Percentiles rank a stretch among this genome's conserved stretches.
Evolutionary conservation across 2,329 filamentous ascomycete genomes (phyloP).

Genomic region (Aspergillus sp.): DNA sequence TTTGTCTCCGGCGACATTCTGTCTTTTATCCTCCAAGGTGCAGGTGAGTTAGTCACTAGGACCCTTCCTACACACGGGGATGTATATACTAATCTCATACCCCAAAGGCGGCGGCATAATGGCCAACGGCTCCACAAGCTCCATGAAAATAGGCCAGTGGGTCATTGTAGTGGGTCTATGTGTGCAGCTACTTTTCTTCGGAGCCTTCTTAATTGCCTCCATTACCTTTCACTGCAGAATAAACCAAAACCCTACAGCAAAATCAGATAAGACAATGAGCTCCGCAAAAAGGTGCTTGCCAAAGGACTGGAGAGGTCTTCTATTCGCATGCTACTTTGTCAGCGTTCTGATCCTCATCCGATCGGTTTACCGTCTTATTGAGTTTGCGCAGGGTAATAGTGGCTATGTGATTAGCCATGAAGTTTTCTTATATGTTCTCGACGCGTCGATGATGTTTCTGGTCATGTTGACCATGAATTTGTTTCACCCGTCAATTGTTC

Average conservation of each 20-base stretch:
- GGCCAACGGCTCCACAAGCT: not conserved
- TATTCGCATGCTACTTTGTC: not conserved
- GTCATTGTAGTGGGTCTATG: slow-evolving; percentile 3
- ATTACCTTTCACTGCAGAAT: slow-evolving; percentile 1
- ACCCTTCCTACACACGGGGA: not conserved
- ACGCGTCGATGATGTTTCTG: slow-evolving; percentile 10
- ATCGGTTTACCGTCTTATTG: slow-evolving; percentile 7
- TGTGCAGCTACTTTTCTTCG: slow-evolving; percentile 2
- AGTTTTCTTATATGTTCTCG: slow-evolving; percentile 10
- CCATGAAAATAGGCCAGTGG: slow-evolving; percentile 6
- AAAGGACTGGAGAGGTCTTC: not conserved
- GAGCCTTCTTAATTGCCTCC: not conserved
- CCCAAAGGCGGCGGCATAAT: slow-evolving; percentile 6
- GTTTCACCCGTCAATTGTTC: slow-evolving; percentile 11
- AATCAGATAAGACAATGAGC: not conserved
- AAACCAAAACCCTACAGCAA: not conserved
- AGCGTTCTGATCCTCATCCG: not conserved
- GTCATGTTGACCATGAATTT: slow-evolving; percentile 12
- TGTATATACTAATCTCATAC: not conserved
- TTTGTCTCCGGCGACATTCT: slow-evolving; percentile 6
- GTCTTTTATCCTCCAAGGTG: slow-evolving; percentile 3
- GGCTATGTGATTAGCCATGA: slow-evolving; percentile 10
- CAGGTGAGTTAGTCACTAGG: not conserved
- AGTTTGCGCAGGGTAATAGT: slow-evolving; percentile 8
- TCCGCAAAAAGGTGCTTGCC: not conserved